Percentiles rank a stretch among this genome's conserved stretches.
phyloP scores from a whole-genome alignment of 257 asterid genomes.

The Nicotiana noctiflora region DNA sequence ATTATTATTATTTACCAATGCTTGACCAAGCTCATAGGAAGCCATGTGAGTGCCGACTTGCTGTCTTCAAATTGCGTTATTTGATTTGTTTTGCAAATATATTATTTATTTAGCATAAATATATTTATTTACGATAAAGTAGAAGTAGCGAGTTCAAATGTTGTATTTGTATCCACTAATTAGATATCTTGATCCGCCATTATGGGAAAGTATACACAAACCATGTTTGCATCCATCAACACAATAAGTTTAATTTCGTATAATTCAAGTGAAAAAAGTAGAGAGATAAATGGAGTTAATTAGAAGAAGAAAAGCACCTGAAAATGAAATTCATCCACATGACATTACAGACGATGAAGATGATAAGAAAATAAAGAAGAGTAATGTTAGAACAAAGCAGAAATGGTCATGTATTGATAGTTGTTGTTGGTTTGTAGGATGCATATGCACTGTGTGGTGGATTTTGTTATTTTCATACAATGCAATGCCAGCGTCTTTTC shows the following conservation, averaged over 20 bases:
- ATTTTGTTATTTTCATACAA: slow-evolving; percentile 53
- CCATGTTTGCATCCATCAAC: background rate
- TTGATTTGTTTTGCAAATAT: too few species aligned
- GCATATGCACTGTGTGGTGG: slow-evolving; percentile 77
- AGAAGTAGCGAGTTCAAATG: background rate
- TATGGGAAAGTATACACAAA: background rate
- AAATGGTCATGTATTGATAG: slow-evolving; percentile 75
- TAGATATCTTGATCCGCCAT: background rate
- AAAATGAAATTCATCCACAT: slow-evolving; percentile 13
- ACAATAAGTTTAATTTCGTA: too few species aligned
- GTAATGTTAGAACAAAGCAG: slow-evolving; percentile 10
- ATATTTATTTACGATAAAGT: too few species aligned
- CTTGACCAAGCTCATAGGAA: too few species aligned
- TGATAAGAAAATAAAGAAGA: slow-evolving; percentile 14
- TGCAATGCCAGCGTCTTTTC: slow-evolving; percentile 87
- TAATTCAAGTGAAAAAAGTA: too few species aligned
- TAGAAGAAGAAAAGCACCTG: slow-evolving; percentile 47
- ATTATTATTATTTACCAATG: too few species aligned
- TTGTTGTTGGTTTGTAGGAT: slow-evolving; percentile 85
- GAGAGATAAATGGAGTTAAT: slow-evolving; percentile 14
- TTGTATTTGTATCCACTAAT: background rate
- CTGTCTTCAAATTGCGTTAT: too few species aligned
- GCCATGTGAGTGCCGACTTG: too few species aligned
- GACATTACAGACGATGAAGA: slow-evolving; percentile 15
- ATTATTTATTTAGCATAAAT: too few species aligned